Evolutionary conservation across 1,139 yeast genomes (phyloP).

Genomic region (Suhomyces yuchorum): DNA sequence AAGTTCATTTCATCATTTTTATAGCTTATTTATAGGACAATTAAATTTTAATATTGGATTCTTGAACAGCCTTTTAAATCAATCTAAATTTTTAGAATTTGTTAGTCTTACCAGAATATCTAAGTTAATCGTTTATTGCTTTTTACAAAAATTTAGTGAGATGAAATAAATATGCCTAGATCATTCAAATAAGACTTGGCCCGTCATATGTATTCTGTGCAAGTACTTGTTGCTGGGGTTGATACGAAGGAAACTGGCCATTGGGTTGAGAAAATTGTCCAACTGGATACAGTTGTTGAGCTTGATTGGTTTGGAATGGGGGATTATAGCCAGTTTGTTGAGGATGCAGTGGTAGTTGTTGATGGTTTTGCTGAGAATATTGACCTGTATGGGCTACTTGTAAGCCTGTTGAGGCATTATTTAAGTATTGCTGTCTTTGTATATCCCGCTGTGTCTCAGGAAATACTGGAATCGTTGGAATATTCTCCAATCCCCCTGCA

Average conservation of each 20-base stretch:
- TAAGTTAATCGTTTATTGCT: neutral
- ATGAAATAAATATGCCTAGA: conserved; percentile 5
- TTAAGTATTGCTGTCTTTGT: conserved; percentile 37
- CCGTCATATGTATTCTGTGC: conserved; percentile 21
- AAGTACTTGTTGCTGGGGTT: conserved; percentile 10
- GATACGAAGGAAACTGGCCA: conserved; percentile 15
- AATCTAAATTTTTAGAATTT: too few species aligned
- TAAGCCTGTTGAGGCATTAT: conserved; percentile 35
- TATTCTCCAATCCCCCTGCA: conserved; percentile 66
- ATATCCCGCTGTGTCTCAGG: conserved; percentile 59
- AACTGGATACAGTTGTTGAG: conserved; percentile 10
- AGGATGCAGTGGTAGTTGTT: conserved; percentile 4
- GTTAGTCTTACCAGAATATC: neutral
- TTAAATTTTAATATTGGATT: neutral
- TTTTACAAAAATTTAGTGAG: neutral
- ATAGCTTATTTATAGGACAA: neutral
- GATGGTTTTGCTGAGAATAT: conserved; percentile 11
- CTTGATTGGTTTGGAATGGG: conserved; percentile 5
- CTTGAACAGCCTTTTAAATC: too few species aligned
- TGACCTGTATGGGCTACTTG: conserved; percentile 15
- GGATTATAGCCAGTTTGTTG: conserved; percentile 4
- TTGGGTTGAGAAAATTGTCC: conserved; percentile 9
- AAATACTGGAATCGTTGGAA: conserved; percentile 65
- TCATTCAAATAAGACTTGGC: conserved; percentile 26
- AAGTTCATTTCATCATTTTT: neutral